Base-by-base conservation (phyloP, 139 green algal species). In the Nannochloris sp. region DNA sequence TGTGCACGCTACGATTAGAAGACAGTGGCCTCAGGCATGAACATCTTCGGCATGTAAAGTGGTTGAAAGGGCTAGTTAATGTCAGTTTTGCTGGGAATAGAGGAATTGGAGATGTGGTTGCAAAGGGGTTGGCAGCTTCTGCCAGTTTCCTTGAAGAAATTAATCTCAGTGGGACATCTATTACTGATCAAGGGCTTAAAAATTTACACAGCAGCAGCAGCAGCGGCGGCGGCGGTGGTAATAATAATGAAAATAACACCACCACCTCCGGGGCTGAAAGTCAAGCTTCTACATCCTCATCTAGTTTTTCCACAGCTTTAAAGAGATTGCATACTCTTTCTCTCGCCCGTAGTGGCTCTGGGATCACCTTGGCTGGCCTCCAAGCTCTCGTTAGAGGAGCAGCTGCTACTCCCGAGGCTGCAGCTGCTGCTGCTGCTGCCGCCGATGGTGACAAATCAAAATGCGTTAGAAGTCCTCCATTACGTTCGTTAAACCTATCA, bases 401-500 rank as follows among this genome's bases (percentile, higher is more conserved):
- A 3, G 46, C 62, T 0, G 30, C 46, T 2, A 6, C 4, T 29
- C n/a, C n/a, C n/a, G n/a, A n/a, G n/a, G n/a, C n/a, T n/a, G n/a
- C n/a, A n/a, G n/a, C n/a, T n/a, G n/a, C n/a, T n/a, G n/a, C n/a
- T n/a, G n/a, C n/a, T n/a, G n/a, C n/a, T n/a, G n/a, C n/a, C n/a
- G n/a, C n/a, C n/a, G n/a, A n/a, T n/a, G n/a, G n/a, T n/a, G n/a
- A n/a, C n/a, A n/a, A n/a, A n/a, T n/a, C n/a, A n/a, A n/a, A n/a
- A n/a, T n/a, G n/a, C n/a, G n/a, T n/a, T n/a, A n/a, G n/a, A n/a
- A 25, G 42, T 51, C 42, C 42, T 51, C 42, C 15, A 9, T 30
- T 62, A 29, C 45, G 46, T 19, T 42, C 29, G 62, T 30, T 69
- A 37, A 54, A 69, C n/a, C 39, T 69, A 2, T 51, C 42, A 27